These are phyloP conservation scores for Colletotrichum endophyticum DNA, from an alignment of 2,329 filamentous ascomycete species.

Conservation along the genomic window DNA sequence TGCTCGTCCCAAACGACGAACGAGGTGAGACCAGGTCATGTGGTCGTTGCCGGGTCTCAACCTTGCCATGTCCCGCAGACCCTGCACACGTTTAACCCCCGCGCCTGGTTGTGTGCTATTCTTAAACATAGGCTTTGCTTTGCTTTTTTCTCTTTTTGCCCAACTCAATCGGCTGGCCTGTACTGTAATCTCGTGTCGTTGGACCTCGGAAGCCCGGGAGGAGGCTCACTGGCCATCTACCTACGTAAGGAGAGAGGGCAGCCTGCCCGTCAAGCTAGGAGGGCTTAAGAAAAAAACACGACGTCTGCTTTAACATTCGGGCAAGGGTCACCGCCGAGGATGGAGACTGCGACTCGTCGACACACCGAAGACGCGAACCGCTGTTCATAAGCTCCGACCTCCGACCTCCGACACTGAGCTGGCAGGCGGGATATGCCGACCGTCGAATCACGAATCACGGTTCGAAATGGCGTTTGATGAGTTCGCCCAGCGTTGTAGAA, in stretches of 20 bases:
- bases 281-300: not conserved
- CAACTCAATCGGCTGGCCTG: not conserved
- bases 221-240: not conserved
- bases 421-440: slow-evolving; percentile 11
- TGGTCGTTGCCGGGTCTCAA: not conserved
- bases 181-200: not conserved
- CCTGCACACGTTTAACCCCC: not conserved
- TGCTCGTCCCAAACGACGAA: not conserved
- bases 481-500: not conserved
- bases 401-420: not conserved
- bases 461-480: not conserved
- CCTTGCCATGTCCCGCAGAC: not conserved
- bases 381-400: slow-evolving; percentile 2
- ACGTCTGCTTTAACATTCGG: not conserved
- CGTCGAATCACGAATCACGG: not conserved
- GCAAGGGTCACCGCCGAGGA: not conserved
- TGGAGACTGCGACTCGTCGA: not conserved
- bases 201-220: not conserved
- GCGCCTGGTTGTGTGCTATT: not conserved
- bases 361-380: slow-evolving; percentile 8
- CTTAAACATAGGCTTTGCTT: not conserved
- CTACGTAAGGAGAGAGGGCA: not conserved
- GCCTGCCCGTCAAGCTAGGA: not conserved
- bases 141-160: not conserved
- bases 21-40: not conserved